Evolutionary conservation across 345 rosid genomes (phyloP).

Genomic region (Ceriops zippeliana): DNA sequence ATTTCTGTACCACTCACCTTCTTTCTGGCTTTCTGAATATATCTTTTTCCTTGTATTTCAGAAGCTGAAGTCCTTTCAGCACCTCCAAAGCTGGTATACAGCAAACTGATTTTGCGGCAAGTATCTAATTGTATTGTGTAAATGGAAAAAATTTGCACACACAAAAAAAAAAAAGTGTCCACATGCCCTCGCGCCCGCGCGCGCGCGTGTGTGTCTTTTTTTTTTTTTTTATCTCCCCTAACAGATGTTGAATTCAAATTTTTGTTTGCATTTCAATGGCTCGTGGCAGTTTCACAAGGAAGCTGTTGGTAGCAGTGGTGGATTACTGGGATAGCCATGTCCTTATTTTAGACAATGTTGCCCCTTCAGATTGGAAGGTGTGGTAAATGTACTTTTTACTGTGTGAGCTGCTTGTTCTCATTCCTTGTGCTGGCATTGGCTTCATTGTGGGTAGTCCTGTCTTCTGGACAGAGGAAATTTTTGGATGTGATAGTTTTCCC

Average conservation of each 20-base stretch:
- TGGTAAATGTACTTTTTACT: slow-evolving; percentile 1
- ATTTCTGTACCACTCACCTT: too few species aligned
- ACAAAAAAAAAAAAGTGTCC: too few species aligned
- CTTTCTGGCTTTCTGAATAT: slow-evolving; percentile 2
- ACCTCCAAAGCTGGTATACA: slow-evolving; percentile 95
- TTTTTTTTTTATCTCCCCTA: too few species aligned
- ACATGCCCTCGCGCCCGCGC: too few species aligned
- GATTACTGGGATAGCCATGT: slow-evolving; percentile 87
- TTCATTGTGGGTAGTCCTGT: too few species aligned
- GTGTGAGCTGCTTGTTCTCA: background rate
- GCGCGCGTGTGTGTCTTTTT: too few species aligned
- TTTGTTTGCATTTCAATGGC: slow-evolving; percentile 19
- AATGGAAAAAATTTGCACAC: background rate
- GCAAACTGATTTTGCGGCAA: slow-evolving; percentile 88
- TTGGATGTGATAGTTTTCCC: too few species aligned
- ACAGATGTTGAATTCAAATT: background rate
- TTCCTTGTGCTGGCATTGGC: background rate
- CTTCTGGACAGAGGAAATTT: background rate
- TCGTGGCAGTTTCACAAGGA: slow-evolving; percentile 79
- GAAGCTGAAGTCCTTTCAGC: slow-evolving; percentile 98
- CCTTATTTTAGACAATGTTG: slow-evolving; percentile 60
- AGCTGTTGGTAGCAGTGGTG: slow-evolving; percentile 78
- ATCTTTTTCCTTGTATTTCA: slow-evolving; percentile 29
- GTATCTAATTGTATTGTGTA: background rate
- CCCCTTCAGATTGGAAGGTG: slow-evolving; percentile 93